A percentile compares a stretch with the other conserved stretches of the same genome.
These are phyloP conservation scores for Phytophthora europaea DNA, from an alignment of 352 stramenopile genomes.

Conservation along the genomic window DNA sequence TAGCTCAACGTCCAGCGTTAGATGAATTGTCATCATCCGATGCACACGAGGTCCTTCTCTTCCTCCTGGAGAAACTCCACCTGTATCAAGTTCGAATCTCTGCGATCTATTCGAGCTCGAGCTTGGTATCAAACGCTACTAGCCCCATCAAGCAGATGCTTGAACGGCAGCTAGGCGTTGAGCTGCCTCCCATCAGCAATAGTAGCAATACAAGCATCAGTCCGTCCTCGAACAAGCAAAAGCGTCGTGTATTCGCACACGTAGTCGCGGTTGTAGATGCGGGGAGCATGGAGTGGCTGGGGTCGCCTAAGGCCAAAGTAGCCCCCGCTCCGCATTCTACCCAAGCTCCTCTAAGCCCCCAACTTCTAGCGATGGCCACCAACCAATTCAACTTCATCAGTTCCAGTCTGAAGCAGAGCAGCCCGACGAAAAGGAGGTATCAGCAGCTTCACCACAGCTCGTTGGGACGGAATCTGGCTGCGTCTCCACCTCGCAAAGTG, in stretches of 20 bases:
- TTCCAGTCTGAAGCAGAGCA: slow-evolving; percentile 20
- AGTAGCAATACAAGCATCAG: slow-evolving; percentile 7
- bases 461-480: slow-evolving; percentile 1
- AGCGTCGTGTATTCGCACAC: slow-evolving; percentile 58
- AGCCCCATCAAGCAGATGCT: slow-evolving; percentile 40
- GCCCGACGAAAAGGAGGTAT: slow-evolving; percentile 21
- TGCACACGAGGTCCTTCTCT: slow-evolving; percentile 53
- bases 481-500: slow-evolving; percentile 8
- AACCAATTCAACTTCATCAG: slow-evolving; percentile 56
- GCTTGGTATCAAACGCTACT: neutral
- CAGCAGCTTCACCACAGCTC: slow-evolving; percentile 28
- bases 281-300: slow-evolving; percentile 23
- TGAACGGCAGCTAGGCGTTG: slow-evolving; percentile 62
- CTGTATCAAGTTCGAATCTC: slow-evolving; percentile 67
- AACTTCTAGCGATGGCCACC: slow-evolving; percentile 51
- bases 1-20: slow-evolving; percentile 41
- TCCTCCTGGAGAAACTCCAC: slow-evolving; percentile 76
- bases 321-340: neutral
- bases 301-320: slow-evolving; percentile 13
- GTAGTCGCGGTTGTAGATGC: slow-evolving; percentile 36
- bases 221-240: slow-evolving; percentile 58
- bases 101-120: slow-evolving; percentile 40
- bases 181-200: slow-evolving; percentile 59
- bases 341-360: slow-evolving; percentile 23
- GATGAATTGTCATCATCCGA: slow-evolving; percentile 66